phyloP scores from a whole-genome alignment of 202 grass and related monocot genomes.

The Carex sylvatica region DNA sequence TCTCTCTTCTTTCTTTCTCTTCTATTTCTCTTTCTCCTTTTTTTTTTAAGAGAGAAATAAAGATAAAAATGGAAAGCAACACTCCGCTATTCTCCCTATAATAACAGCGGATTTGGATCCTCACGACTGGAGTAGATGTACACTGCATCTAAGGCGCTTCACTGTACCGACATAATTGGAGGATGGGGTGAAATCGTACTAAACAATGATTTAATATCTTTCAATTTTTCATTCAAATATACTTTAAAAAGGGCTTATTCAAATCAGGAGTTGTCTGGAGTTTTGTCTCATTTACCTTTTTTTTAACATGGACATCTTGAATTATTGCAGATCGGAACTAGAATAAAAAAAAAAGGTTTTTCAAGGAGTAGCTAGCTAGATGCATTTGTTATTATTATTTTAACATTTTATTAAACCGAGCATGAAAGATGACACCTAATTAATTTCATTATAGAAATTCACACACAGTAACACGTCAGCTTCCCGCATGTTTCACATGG shows the following conservation, averaged over 20 bases:
- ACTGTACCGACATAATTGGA: neutral
- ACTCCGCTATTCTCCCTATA: too few relatives aligned
- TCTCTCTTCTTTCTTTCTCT: too few relatives aligned
- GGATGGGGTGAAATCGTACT: neutral
- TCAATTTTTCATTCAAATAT: neutral
- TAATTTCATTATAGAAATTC: conserved; percentile 9
- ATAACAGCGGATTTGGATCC: too few relatives aligned
- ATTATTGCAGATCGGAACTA: neutral
- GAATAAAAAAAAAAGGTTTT: neutral
- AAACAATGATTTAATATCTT: neutral
- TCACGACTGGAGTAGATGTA: too few relatives aligned
- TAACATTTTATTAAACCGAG: neutral
- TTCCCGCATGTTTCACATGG: conserved; percentile 17
- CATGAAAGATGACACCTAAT: neutral
- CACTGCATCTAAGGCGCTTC: too few relatives aligned
- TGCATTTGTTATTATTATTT: neutral
- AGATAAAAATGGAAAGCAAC: too few relatives aligned
- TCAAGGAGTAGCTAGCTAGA: neutral
- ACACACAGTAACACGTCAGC: conserved; percentile 8
- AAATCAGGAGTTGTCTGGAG: neutral
- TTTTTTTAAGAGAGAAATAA: too few relatives aligned
- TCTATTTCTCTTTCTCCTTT: too few relatives aligned
- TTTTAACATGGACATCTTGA: neutral
- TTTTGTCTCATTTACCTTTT: neutral
- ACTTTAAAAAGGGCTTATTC: neutral